Conservation (phyloP, 2,329 filamentous ascomycete genomes). For the Pseudogymnoascus sp. region DNA sequence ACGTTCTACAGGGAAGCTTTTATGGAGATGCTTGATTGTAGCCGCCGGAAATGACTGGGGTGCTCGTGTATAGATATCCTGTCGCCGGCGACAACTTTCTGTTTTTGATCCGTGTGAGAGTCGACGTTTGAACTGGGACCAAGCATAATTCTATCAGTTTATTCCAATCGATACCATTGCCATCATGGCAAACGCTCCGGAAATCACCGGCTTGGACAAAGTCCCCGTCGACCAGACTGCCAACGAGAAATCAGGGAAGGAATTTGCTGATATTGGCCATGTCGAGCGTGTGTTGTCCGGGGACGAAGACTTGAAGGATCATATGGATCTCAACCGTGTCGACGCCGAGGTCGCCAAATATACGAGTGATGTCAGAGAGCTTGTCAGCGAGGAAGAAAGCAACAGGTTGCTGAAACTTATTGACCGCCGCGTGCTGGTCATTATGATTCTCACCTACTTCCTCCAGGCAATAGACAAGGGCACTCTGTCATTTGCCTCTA, state of each 20-base stretch:
- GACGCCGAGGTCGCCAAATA: slow-evolving; percentile 68
- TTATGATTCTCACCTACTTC: slow-evolving; percentile 71
- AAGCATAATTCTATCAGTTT: background rate
- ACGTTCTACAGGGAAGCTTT: background rate
- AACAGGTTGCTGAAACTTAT: slow-evolving; percentile 55
- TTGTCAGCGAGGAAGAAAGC: slow-evolving; percentile 53
- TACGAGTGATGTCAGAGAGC: slow-evolving; percentile 45
- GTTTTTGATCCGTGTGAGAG: background rate
- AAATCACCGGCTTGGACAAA: background rate
- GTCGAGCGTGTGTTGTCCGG: slow-evolving; percentile 40
- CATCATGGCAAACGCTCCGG: background rate
- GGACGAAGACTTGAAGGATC: slow-evolving; percentile 41
- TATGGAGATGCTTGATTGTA: background rate
- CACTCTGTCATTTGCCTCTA: slow-evolving; percentile 53
- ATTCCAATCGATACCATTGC: background rate
- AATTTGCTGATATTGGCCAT: slow-evolving; percentile 28
- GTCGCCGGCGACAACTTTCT: background rate
- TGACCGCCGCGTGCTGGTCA: slow-evolving; percentile 56
- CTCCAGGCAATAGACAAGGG: slow-evolving; percentile 63
- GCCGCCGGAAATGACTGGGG: background rate
- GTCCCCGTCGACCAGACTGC: background rate
- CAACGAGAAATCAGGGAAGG: background rate
- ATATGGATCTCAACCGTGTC: slow-evolving; percentile 50
- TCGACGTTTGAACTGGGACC: background rate
- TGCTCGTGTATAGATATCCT: slow-evolving; percentile 1